A percentile compares a stretch with the other conserved stretches of the same genome.
Evolutionary conservation across 495 filamentous ascomycete species (phyloP).

Genomic region (Hyaloscypha variabilis): DNA sequence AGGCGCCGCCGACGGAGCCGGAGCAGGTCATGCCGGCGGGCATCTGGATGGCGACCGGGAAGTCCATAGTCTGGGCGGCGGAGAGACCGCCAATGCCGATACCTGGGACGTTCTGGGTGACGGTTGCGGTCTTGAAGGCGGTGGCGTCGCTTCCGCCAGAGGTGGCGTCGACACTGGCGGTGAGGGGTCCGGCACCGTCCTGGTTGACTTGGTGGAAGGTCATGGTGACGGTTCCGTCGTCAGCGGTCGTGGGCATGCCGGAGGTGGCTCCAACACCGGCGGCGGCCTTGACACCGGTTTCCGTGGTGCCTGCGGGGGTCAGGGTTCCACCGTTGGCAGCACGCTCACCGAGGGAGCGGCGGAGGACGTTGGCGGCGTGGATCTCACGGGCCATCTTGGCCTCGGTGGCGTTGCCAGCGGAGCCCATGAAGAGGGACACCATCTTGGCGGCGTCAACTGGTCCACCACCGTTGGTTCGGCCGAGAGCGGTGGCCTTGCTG

Average conservation of each 20-base stretch:
- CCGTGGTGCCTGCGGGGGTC: conserved; percentile 38
- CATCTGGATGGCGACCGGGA: conserved; percentile 60
- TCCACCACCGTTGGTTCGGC: conserved; percentile 57
- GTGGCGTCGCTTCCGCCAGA: conserved; percentile 54
- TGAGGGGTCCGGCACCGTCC: conserved; percentile 52
- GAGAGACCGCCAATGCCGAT: conserved; percentile 51
- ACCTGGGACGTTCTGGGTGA: conserved; percentile 62
- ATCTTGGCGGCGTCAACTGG: conserved; percentile 51
- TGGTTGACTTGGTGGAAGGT: conserved; percentile 56
- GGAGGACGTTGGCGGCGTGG: conserved; percentile 26
- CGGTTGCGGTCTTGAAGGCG: conserved; percentile 56
- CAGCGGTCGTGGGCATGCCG: conserved; percentile 55
- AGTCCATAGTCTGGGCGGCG: conserved; percentile 51
- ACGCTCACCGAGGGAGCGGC: conserved; percentile 27
- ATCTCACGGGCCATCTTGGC: conserved; percentile 33
- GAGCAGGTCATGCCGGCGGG: conserved; percentile 63
- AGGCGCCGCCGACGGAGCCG: conserved; percentile 50
- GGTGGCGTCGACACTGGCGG: conserved; percentile 52
- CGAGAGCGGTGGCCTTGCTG: conserved; percentile 52
- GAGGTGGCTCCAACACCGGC: conserved; percentile 42
- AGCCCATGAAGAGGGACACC: conserved; percentile 48
- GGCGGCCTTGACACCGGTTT: conserved; percentile 45
- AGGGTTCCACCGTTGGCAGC: conserved; percentile 38
- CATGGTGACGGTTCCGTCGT: conserved; percentile 59
- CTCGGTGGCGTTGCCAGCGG: conserved; percentile 27